Evolutionary conservation across 2,329 filamentous ascomycete genomes (phyloP).

Genomic region (Aspergillus latus): DNA sequence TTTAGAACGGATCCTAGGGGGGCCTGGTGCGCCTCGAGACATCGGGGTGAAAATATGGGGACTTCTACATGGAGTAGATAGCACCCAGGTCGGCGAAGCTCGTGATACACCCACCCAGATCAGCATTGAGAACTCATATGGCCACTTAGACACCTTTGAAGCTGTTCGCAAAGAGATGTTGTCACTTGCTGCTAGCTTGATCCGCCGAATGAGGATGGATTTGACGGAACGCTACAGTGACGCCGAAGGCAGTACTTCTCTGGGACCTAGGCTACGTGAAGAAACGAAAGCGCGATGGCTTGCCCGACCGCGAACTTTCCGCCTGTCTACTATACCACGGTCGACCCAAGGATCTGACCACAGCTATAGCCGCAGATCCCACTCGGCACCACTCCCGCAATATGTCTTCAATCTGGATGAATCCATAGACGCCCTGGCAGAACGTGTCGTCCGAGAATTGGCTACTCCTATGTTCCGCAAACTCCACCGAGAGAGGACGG

Average conservation of each 20-base stretch:
- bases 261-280: conserved; percentile 22
- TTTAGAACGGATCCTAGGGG: conserved; percentile 68
- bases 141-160: conserved; percentile 63
- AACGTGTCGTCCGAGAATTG: conserved; percentile 67
- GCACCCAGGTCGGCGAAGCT: conserved; percentile 69
- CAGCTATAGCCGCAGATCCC: conserved; percentile 69
- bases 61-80: conserved; percentile 78
- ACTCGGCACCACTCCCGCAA: conserved; percentile 69
- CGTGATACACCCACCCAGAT: conserved; percentile 79
- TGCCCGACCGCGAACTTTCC: conserved; percentile 76
- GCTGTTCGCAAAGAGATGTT: conserved; percentile 67
- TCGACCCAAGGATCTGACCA: conserved; percentile 55
- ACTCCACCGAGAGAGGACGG: conserved; percentile 66
- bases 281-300: conserved; percentile 59
- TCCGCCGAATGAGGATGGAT: conserved; percentile 77
- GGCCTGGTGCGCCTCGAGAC: conserved; percentile 68
- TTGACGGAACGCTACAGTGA: conserved; percentile 58
- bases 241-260: conserved; percentile 24
- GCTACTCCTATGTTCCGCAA: conserved; percentile 72
- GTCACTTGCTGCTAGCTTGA: conserved; percentile 67
- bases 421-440: conserved; percentile 60
- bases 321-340: conserved; percentile 72
- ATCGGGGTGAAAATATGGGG: conserved; percentile 73
- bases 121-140: conserved; percentile 91
- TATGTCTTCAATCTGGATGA: conserved; percentile 69